Evolutionary conservation across 2,329 filamentous ascomycete genomes (phyloP).

Genomic region (Pseudogymnoascus sp.): DNA sequence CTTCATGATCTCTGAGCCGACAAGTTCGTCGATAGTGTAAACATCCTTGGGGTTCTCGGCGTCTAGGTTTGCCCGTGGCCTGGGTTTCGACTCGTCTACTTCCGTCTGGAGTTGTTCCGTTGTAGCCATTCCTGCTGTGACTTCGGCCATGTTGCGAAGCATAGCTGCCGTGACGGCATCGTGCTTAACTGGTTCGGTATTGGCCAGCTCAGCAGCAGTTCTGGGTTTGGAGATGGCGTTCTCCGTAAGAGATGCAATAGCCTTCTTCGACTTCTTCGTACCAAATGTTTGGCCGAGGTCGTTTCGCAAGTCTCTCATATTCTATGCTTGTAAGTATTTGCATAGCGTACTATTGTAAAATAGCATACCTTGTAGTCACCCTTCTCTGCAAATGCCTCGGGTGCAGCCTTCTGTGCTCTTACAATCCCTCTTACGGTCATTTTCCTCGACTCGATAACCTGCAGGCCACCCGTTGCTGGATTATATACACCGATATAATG

Average conservation of each 20-base stretch:
- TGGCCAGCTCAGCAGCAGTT: slow-evolving; percentile 15
- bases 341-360: background rate
- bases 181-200: slow-evolving; percentile 36
- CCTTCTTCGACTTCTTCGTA: slow-evolving; percentile 78
- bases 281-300: slow-evolving; percentile 71
- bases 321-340: slow-evolving; percentile 33
- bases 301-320: slow-evolving; percentile 52
- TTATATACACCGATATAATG: slow-evolving; percentile 60
- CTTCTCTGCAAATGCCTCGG: slow-evolving; percentile 36
- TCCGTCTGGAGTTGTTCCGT: slow-evolving; percentile 55
- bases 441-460: slow-evolving; percentile 55
- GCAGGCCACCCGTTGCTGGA: slow-evolving; percentile 47
- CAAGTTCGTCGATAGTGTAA: slow-evolving; percentile 57
- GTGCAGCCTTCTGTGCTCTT: slow-evolving; percentile 44
- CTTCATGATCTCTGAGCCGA: slow-evolving; percentile 59
- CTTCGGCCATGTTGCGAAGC: slow-evolving; percentile 52
- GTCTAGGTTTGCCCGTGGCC: slow-evolving; percentile 59
- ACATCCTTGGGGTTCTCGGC: slow-evolving; percentile 63
- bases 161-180: slow-evolving; percentile 50
- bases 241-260: slow-evolving; percentile 56
- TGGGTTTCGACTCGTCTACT: slow-evolving; percentile 60
- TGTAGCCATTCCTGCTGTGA: slow-evolving; percentile 57
- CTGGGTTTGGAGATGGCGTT: slow-evolving; percentile 52
- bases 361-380: slow-evolving; percentile 27
- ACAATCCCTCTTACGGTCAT: slow-evolving; percentile 52